phyloP scores from a whole-genome alignment of 2,329 filamentous ascomycete genomes.

The Fusarium globosum region DNA sequence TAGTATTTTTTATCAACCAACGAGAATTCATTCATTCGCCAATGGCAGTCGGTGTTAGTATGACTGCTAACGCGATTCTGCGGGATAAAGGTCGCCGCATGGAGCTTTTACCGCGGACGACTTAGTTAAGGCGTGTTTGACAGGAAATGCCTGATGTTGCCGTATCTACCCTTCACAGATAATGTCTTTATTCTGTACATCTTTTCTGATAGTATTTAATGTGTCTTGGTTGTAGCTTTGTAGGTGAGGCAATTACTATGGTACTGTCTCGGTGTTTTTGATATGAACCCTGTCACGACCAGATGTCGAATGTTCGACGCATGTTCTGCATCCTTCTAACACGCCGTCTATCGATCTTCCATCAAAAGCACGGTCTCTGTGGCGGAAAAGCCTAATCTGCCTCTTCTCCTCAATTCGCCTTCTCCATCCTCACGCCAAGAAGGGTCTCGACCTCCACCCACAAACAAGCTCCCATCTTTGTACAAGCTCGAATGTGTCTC shows the following conservation, averaged over 20 bases:
- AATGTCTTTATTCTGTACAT: neutral
- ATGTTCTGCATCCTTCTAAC: constrained; percentile 26
- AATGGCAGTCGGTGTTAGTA: constrained; percentile 23
- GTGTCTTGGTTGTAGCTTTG: neutral
- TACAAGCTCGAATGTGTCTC: constrained; percentile 17
- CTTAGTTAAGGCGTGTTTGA: neutral
- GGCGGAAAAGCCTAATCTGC: constrained; percentile 23
- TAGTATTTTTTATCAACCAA: constrained; percentile 5
- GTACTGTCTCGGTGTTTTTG: neutral
- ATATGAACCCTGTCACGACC: neutral
- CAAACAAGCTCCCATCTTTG: constrained; percentile 25
- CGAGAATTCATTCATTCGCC: constrained; percentile 23
- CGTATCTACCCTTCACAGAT: constrained; percentile 4
- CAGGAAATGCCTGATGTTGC: constrained; percentile 17
- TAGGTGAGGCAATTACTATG: neutral
- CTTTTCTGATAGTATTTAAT: neutral
- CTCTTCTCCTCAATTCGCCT: constrained; percentile 24
- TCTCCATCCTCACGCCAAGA: constrained; percentile 28
- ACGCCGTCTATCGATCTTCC: constrained; percentile 15
- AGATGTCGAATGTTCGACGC: constrained; percentile 41
- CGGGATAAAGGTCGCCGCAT: constrained; percentile 40
- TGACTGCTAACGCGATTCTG: constrained; percentile 24
- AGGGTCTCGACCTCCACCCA: constrained; percentile 31
- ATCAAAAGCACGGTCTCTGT: constrained; percentile 7
- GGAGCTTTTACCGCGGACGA: neutral